Evolutionary conservation across 371 early-diverging fungal genomes (phyloP), one percentile per base, ranked within the genome.

Genomic region (Mortierella sp.): DNA sequence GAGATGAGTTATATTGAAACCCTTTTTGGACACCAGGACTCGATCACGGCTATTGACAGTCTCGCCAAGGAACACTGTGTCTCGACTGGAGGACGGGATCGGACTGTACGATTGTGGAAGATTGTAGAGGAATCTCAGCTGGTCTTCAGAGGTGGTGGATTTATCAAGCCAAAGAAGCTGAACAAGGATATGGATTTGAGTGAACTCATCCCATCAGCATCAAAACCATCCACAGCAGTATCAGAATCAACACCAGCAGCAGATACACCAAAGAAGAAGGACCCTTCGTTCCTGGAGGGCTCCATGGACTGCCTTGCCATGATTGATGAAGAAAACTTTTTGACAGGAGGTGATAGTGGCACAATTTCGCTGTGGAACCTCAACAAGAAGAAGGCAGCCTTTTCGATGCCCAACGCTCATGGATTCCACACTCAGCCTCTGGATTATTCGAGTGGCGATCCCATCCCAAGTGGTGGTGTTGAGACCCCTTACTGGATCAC

Each of bases 1-100:
- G 96, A 96, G 73, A 77, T 92, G 70, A 83, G 90, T 11, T 99
- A 98, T 83, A 88, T 99, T 63, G 99, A 99, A 80, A 98, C 99
- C 21, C 80, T 99, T 80, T 98, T 97, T 86, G 99, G 99, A 21
- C 99, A 99, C 80, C 98, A 98, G 83, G 98, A 98, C 82, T 83
- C 85, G 43, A 91, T 97, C 69, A 86, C 90, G 2, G 81, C 81
- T 26, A 88, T 99, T 26, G 94, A 91, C 83, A 87, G 95, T 59
- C 84, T 98, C 74, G 84, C 85, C 23, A 85, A 91, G 52, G 98
- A 98, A 76, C 93, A 94, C 29, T 98, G 98, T 73, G 87, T 99
- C 19, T 93, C 98, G n/a, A 86, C 90, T 14, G 99, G 99, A 29
- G 87, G 93, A 11, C 90, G 99, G 52, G 99, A 99, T 81, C 89